These are phyloP conservation scores for Leptodontidium sp. DNA, from an alignment of 2,329 filamentous ascomycete species.

Conservation along the genomic window DNA sequence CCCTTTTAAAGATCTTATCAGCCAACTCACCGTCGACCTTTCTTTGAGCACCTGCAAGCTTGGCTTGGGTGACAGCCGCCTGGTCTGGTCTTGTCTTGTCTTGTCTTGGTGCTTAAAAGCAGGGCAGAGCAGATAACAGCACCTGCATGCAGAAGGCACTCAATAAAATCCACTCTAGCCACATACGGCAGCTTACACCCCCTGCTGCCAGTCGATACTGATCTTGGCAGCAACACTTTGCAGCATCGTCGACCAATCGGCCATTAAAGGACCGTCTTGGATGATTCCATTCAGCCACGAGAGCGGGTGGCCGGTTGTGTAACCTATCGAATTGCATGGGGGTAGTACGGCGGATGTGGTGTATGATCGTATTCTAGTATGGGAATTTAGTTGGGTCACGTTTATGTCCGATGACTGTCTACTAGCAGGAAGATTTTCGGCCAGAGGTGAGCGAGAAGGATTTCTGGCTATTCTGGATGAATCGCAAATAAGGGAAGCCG, in stretches of 20 bases:
- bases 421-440: neutral
- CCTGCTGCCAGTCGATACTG: conserved; percentile 6
- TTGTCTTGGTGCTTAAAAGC: neutral
- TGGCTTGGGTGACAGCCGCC: neutral
- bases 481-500: neutral
- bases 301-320: neutral
- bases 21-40: neutral
- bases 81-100: neutral
- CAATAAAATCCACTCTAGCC: neutral
- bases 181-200: neutral
- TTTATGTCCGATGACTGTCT: neutral
- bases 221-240: neutral
- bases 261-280: neutral
- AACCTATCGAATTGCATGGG: too few relatives aligned
- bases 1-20: neutral
- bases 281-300: neutral
- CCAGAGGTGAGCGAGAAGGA: neutral
- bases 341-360: too few relatives aligned
- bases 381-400: neutral
- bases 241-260: neutral
- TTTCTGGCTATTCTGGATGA: neutral
- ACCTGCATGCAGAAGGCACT: neutral
- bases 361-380: neutral
- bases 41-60: too few relatives aligned
- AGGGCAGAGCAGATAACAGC: neutral